Evolutionary conservation across 148 eudicot species (phyloP).

Genomic region (Pouteria glomerata): DNA sequence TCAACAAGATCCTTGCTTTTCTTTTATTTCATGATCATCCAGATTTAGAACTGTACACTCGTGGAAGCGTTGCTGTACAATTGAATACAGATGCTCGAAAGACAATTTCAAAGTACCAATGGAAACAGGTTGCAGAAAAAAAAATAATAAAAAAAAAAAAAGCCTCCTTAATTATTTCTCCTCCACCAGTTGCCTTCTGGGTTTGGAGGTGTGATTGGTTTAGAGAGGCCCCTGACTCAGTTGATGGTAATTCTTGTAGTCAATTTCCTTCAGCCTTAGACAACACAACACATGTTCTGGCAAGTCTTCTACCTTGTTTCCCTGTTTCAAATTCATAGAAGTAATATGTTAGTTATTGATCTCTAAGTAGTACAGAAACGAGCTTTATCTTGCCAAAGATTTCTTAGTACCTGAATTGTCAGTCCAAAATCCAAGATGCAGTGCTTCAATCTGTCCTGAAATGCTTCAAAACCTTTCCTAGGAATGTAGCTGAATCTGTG

Average conservation of each 20-base stretch:
- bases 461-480: conserved; percentile 81
- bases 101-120: background rate
- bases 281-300: conserved; percentile 85
- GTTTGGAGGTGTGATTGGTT: background rate
- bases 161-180: background rate
- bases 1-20: too few species aligned
- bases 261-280: conserved; percentile 68
- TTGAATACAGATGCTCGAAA: background rate
- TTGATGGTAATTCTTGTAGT: conserved; percentile 59
- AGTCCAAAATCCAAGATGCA: conserved; percentile 84
- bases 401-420: conserved; percentile 79
- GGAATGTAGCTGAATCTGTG: conserved; percentile 89
- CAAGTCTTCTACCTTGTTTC: conserved; percentile 79
- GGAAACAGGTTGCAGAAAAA: background rate
- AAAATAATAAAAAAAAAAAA: background rate
- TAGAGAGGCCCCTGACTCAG: conserved; percentile 20
- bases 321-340: conserved; percentile 43
- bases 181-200: background rate
- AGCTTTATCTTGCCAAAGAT: background rate
- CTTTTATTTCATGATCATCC: background rate
- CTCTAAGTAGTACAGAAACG: background rate
- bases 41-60: background rate
- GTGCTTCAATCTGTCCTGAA: conserved; percentile 67
- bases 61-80: background rate
- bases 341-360: background rate